phyloP scores from a whole-genome alignment of 176 grass and related monocot species.

The Cenchrus americanus region DNA sequence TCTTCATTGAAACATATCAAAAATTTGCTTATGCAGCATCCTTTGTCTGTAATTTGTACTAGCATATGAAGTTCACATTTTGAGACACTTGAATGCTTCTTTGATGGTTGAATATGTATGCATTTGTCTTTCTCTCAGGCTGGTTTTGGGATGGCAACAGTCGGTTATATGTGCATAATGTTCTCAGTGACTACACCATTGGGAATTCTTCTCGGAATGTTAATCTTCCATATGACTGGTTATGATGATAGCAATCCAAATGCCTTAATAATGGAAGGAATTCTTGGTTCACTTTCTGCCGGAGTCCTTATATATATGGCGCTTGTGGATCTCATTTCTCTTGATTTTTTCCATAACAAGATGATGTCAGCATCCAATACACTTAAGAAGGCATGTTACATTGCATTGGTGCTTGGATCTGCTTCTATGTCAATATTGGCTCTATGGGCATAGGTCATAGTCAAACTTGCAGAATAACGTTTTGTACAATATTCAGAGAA shows the following conservation, averaged over 20 bases:
- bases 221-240: slow-evolving; percentile 85
- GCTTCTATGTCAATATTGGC: slow-evolving; percentile 95
- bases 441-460: slow-evolving; percentile 79
- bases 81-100: background rate
- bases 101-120: slow-evolving; percentile 26
- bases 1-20: slow-evolving; percentile 15
- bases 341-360: slow-evolving; percentile 98
- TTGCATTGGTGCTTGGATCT: slow-evolving; percentile 88
- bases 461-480: slow-evolving; percentile 21
- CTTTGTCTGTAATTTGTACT: slow-evolving; percentile 1
- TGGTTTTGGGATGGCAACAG: slow-evolving; percentile 78
- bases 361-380: slow-evolving; percentile 64
- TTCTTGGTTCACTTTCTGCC: slow-evolving; percentile 85
- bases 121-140: slow-evolving; percentile 63
- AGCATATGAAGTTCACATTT: background rate
- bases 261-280: slow-evolving; percentile 85
- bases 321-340: slow-evolving; percentile 88
- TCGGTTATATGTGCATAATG: slow-evolving; percentile 97
- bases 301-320: slow-evolving; percentile 95
- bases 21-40: slow-evolving; percentile 1
- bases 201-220: slow-evolving; percentile 93
- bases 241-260: slow-evolving; percentile 94
- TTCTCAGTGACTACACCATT: slow-evolving; percentile 90
- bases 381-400: slow-evolving; percentile 77
- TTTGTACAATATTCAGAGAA: slow-evolving; percentile 24